These are phyloP conservation scores for Penicillium coffeae DNA, from an alignment of 495 filamentous ascomycete genomes.

Conservation along the genomic window DNA sequence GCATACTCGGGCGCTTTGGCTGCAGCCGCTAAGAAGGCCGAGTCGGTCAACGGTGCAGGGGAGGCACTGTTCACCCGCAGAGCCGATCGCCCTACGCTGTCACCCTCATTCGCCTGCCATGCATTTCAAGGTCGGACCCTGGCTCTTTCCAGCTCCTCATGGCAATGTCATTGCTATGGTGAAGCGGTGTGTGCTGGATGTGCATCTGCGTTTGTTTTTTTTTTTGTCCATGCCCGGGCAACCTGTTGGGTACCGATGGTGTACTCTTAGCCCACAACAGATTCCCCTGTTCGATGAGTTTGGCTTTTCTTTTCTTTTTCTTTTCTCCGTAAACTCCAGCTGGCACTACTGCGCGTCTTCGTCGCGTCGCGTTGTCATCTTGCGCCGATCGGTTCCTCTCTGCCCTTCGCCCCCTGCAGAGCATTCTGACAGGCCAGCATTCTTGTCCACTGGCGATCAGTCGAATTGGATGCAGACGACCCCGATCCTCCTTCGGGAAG, in stretches of 20 bases:
- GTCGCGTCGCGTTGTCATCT: not conserved
- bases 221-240: not conserved
- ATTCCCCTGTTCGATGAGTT: not conserved
- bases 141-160: not conserved
- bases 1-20: not conserved
- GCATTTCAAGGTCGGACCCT: not conserved
- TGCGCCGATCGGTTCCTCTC: slow-evolving; percentile 1
- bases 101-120: not conserved
- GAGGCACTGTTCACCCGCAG: not conserved
- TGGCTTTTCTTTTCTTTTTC: not conserved
- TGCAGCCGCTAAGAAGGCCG: not conserved
- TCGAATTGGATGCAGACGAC: slow-evolving; percentile 2
- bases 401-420: slow-evolving; percentile 4
- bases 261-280: not conserved
- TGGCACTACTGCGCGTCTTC: slow-evolving; percentile 1
- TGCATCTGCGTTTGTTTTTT: not conserved
- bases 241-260: not conserved
- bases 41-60: slow-evolving; percentile 12
- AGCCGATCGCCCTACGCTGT: slow-evolving; percentile 1
- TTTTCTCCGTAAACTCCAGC: not conserved
- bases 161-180: not conserved
- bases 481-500: slow-evolving; percentile 7
- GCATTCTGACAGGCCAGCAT: slow-evolving; percentile 23
- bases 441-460: slow-evolving; percentile 20
- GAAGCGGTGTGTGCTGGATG: slow-evolving; percentile 1